phyloP scores from a whole-genome alignment of 2,329 filamentous ascomycete genomes.

The Colletotrichum lupini region DNA sequence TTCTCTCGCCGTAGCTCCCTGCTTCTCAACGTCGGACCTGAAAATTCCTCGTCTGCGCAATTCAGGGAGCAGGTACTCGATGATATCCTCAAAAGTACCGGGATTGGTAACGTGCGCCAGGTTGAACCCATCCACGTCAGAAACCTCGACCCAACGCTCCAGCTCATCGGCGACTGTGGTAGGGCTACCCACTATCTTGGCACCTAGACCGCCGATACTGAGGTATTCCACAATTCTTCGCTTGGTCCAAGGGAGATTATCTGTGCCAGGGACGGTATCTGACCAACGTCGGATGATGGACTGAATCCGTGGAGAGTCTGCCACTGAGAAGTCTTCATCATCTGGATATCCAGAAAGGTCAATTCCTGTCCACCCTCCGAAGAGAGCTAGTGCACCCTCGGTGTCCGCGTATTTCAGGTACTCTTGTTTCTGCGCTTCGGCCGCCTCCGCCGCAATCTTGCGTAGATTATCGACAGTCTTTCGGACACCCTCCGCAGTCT shows the following conservation, averaged over 20 bases:
- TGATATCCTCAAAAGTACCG: not conserved
- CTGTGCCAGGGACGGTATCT: not conserved
- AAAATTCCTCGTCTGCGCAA: not conserved
- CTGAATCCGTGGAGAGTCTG: not conserved
- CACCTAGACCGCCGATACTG: not conserved
- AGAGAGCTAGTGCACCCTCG: not conserved
- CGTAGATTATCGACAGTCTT: not conserved
- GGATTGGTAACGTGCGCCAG: not conserved
- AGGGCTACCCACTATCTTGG: not conserved
- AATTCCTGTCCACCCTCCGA: not conserved
- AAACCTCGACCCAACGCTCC: not conserved
- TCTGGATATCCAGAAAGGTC: not conserved
- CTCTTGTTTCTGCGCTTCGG: not conserved
- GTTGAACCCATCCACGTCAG: not conserved
- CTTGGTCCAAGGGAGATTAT: not conserved
- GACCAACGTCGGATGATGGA: not conserved
- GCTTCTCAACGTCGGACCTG: not conserved
- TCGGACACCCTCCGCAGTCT: not conserved
- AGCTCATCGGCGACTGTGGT: not conserved
- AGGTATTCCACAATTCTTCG: not conserved
- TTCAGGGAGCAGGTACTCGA: not conserved
- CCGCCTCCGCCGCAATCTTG: not conserved
- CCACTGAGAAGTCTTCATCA: not conserved
- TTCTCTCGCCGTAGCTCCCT: not conserved
- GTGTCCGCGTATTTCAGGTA: not conserved